A percentile compares a stretch with the other conserved stretches of the same genome.
These are phyloP conservation scores for Penicillium subrubescens DNA, from an alignment of 495 filamentous ascomycete genomes.

Conservation along the genomic window DNA sequence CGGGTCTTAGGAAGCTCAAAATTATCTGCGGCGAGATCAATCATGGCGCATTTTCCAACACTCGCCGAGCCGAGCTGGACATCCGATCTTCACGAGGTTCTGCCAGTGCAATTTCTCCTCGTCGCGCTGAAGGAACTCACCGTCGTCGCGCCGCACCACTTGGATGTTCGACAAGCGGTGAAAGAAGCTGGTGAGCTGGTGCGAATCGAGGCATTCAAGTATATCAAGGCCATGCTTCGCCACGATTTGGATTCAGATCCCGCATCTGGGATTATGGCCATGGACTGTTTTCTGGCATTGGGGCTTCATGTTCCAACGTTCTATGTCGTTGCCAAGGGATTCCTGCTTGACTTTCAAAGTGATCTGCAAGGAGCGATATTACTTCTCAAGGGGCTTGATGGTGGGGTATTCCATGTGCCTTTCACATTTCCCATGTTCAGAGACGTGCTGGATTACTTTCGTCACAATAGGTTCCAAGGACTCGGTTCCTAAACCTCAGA, in stretches of 20 bases:
- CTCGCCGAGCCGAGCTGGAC: not conserved
- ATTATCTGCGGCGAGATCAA: not conserved
- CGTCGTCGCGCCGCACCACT: not conserved
- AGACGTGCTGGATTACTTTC: not conserved
- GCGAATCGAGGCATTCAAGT: not conserved
- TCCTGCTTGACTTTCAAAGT: not conserved
- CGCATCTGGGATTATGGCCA: not conserved
- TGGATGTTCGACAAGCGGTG: not conserved
- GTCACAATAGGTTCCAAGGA: not conserved
- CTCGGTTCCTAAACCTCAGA: too few relatives aligned
- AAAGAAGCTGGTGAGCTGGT: not conserved
- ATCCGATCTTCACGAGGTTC: not conserved
- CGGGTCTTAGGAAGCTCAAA: not conserved
- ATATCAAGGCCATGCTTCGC: not conserved
- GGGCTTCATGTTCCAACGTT: not conserved
- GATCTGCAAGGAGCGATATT: not conserved
- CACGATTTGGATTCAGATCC: not conserved
- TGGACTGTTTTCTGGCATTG: not conserved
- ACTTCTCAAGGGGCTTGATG: not conserved
- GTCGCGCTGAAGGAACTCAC: not conserved
- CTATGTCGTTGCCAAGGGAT: not conserved
- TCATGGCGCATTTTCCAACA: not conserved
- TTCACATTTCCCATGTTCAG: not conserved
- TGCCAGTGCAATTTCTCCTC: not conserved
- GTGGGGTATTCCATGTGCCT: not conserved